Conservation (phyloP, 768 basidiomycete genomes). For the Obba rivulosa region DNA sequence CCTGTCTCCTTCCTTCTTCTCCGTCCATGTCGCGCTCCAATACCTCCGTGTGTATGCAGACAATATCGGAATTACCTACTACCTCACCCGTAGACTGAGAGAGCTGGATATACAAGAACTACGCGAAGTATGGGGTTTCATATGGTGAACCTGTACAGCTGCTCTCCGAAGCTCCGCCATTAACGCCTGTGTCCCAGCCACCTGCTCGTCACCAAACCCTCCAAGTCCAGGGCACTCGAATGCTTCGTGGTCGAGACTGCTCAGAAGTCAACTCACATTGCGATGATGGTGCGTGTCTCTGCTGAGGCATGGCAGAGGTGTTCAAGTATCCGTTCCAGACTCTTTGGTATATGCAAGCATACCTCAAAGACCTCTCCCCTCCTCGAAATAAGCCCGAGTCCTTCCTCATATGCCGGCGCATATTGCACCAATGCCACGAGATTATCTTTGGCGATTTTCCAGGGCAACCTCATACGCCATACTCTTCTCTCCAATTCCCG, state of each 20-base stretch:
- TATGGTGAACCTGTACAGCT: conserved; percentile 54
- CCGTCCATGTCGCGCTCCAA: conserved; percentile 87
- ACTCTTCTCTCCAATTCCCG: conserved; percentile 52
- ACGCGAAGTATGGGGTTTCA: conserved; percentile 84
- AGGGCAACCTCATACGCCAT: conserved; percentile 58
- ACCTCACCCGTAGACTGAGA: conserved; percentile 70
- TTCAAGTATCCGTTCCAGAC: conserved; percentile 47
- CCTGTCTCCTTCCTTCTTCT: conserved; percentile 88
- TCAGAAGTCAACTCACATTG: conserved; percentile 89
- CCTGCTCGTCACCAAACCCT: conserved; percentile 88
- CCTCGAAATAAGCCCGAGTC: conserved; percentile 60
- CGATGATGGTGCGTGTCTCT: conserved; percentile 75
- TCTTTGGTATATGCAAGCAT: conserved; percentile 98
- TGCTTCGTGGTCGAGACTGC: conserved; percentile 87
- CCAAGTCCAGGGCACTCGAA: conserved; percentile 88
- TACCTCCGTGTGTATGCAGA: conserved; percentile 80
- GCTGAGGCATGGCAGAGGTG: conserved; percentile 3
- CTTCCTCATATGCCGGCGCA: conserved; percentile 88
- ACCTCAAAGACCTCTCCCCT: conserved; percentile 72
- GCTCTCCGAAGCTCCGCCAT: conserved; percentile 11
- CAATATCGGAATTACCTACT: conserved; percentile 90
- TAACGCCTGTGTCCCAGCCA: conserved; percentile 51
- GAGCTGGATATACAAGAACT: conserved; percentile 66
- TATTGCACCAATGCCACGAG: conserved; percentile 88
- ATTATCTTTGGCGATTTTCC: conserved; percentile 93